Base-by-base conservation (phyloP, 257 asterid genomes). In the Plantago elongata region DNA sequence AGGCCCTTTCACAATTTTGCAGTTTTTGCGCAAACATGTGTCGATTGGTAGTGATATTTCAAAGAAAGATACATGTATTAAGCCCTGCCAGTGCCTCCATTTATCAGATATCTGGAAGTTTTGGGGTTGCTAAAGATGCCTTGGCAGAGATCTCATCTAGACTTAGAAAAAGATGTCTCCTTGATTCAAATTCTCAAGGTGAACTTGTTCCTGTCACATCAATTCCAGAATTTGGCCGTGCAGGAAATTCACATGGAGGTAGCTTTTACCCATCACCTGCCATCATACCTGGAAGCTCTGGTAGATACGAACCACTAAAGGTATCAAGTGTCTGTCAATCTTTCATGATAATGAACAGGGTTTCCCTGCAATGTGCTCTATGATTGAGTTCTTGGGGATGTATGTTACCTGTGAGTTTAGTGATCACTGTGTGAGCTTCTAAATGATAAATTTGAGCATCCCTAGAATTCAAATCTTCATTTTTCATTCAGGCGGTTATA, bases 121-220 rank as follows among this genome's bases (percentile, higher is more conserved):
- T 77, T 64, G 84, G 79, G 52, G 79, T 84, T 17, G 89, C 83
- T 65, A 81, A 81, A 78, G 97, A 86, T 67, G 97, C 94, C 67
- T 79, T 89, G 77, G 67, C 76, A 38, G 97, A 89, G 86, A 77
- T 89, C 51, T 78, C 87, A 50, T 79, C 87, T 66, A 84, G 97
- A 69, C 91, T 89, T 51, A 73, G 89, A 77, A 70, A 80, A 40
- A 79, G 94, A 77, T 82, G 70, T 63, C 86, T 86, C 54, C 84
- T 78, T 61, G 95, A 80, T 69, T 81, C 70, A 68, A 76, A 65
- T 79, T 55, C 77, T 66, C 76, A 61, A 68, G 82, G 62, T 42
- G 89, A 83, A 68, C 75, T 82, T 57, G 75, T 72, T 76, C 73
- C 78, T 51, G 60, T 68, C 55, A 72, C 86, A 79, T 71, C 71